Percentiles rank a stretch among this genome's conserved stretches.
phyloP scores from a whole-genome alignment of 1,139 yeast species.

The Lodderomyces pseudojiufengensis region DNA sequence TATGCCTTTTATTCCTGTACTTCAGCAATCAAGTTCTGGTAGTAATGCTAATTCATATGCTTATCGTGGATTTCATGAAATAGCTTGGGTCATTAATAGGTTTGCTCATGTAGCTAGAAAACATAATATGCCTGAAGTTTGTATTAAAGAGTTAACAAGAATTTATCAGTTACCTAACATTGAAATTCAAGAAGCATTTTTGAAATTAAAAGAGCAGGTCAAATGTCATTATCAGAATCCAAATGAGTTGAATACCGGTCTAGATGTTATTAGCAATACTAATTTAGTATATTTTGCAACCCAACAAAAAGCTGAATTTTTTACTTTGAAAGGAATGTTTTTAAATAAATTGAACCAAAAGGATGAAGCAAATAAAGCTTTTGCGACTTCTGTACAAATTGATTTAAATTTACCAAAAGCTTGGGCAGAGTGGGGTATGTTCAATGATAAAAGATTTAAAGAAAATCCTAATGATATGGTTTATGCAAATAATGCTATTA shows the following conservation, averaged over 20 bases:
- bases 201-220: conserved; percentile 94
- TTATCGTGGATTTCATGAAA: conserved; percentile 96
- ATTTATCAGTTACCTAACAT: conserved; percentile 95
- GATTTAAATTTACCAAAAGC: conserved; percentile 94
- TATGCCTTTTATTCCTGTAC: conserved; percentile 84
- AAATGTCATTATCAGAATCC: conserved; percentile 92
- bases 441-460: conserved; percentile 83
- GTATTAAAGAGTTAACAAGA: conserved; percentile 87
- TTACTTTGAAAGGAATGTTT: conserved; percentile 96
- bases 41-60: conserved; percentile 86
- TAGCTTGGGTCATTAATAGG: conserved; percentile 97
- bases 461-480: conserved; percentile 81
- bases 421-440: conserved; percentile 99
- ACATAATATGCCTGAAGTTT: conserved; percentile 95
- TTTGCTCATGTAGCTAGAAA: conserved; percentile 98
- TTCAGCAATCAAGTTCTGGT: conserved; percentile 71
- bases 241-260: conserved; percentile 85
- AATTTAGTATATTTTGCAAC: conserved; percentile 94
- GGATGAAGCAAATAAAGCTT: conserved; percentile 96
- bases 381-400: conserved; percentile 95
- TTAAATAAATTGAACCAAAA: conserved; percentile 83
- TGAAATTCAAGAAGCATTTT: conserved; percentile 96
- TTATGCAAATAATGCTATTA: conserved; percentile 89
- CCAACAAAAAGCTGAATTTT: conserved; percentile 96
- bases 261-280: conserved; percentile 95